Base-by-base conservation (phyloP, 2,329 filamentous ascomycete genomes). In the Triangularia setosa region DNA sequence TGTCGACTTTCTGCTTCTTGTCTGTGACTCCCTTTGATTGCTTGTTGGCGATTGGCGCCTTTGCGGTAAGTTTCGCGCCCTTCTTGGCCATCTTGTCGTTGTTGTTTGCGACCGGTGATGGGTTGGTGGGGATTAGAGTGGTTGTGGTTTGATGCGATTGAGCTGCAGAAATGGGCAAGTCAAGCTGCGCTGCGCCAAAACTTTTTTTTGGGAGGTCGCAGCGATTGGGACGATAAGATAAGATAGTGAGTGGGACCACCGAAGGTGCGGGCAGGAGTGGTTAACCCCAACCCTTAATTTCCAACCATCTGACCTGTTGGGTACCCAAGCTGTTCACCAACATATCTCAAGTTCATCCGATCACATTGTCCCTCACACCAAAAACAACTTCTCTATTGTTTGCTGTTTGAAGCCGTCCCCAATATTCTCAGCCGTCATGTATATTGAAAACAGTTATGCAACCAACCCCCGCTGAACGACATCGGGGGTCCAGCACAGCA, bases 71-170 rank as follows among this genome's bases (percentile, higher is more conserved):
- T 66, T 65, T 64, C 18, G 64, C 62, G 65, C 67, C 58, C 65
- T 69, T 69, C 65, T 70, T 71, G 48, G 66, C 69, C 69, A 71
- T 71, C 11, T 61, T 67, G 40, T 48, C n/a, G 40, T 68, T 52
- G 58, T 33, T 60, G 63, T 40, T 40, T 48, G 40, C n/a, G 18
- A 48, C 40, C 21, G 40, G 40, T 55, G 52, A 28, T 27, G 23
- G 58, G 44, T 55, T 65, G 65, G 67, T 67, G 65, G 65, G 63
- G 67, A 66, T 61, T 35, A 23, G 52, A 16, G 52, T 24, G 52
- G 25, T 25, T 60, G 58, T 30, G 58, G 40, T 30, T 60, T 28
- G 58, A 60, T 53, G 24, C 24, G 40, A 53, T 60, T 40, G 35
- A 60, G 25, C 9, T 21, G 33, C 21, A 27, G 35, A 53, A 44